Evolutionary conservation across 2,329 filamentous ascomycete genomes (phyloP).

Genomic region (Cercospora sp.): DNA sequence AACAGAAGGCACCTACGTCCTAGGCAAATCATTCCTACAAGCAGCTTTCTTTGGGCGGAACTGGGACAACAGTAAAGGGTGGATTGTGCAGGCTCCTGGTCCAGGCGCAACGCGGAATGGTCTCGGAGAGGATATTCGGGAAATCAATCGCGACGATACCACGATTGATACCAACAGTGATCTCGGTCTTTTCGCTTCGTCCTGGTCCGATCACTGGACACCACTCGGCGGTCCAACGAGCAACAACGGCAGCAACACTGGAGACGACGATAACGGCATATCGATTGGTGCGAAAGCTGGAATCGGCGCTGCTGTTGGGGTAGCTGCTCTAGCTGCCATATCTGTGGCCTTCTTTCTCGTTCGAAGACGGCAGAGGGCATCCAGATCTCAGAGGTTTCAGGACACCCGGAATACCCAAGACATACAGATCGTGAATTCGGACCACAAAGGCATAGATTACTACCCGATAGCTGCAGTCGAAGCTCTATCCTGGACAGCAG

Average conservation of each 20-base stretch:
- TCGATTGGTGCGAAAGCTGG: not conserved
- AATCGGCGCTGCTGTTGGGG: not conserved
- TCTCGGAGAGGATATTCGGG: too few relatives aligned
- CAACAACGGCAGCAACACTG: not conserved
- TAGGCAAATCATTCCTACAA: not conserved
- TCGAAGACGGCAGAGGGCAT: not conserved
- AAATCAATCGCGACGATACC: not conserved
- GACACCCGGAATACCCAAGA: not conserved
- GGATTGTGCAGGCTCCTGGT: not conserved
- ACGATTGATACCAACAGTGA: not conserved
- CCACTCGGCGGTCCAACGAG: not conserved
- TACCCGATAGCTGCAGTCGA: too few relatives aligned
- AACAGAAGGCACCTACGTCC: not conserved
- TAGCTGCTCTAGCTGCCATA: not conserved
- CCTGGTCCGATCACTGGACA: not conserved
- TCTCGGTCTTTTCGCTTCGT: not conserved
- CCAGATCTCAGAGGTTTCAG: not conserved
- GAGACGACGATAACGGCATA: not conserved
- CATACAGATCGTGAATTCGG: too few relatives aligned
- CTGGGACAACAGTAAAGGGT: not conserved
- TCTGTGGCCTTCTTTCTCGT: not conserved
- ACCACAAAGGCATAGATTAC: too few relatives aligned
- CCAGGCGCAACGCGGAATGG: too few relatives aligned
- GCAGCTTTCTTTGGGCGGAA: not conserved
- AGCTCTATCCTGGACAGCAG: too few relatives aligned